Base-by-base conservation (phyloP, 371 early-diverging fungal species). In the Syncephalastrum monosporum region DNA sequence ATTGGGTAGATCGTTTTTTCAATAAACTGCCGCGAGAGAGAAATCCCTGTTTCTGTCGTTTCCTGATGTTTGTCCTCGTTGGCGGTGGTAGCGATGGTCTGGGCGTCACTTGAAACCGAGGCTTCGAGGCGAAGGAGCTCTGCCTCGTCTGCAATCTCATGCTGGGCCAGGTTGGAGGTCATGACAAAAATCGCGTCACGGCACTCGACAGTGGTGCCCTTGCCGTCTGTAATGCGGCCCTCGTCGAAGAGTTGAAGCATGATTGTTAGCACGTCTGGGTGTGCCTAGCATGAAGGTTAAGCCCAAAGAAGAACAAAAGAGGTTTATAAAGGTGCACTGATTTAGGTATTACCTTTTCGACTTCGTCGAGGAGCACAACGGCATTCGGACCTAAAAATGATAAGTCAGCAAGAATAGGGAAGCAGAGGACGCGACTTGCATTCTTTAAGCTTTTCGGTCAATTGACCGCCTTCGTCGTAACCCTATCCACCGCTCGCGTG, bases 181-280 rank as follows among this genome's bases (percentile, higher is more conserved):
- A 90, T 86, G 46, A 90, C 67, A 60, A 89, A 80, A 19, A 89
- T 86, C 5, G 87, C 87, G 60, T 88, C 88, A 38, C 81, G 69
- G 68, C 85, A 72, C 61, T 76, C 75, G 2, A 83, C 81, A 12
- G 84, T 83, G 5, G 78, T 74, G 4, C 81, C 83, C 56, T 76
- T 86, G n/a, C 89, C 88, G 68, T 90, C 90, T 1, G 83, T 84
- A 27, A 88, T 72, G 38, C 86, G 71, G 5, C 90, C 90, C 57
- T 90, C 90, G 61, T 90, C 90, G 50, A 90, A 82, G 7, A 90
- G 53, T 62, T 88, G 87, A 25, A 87, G 73, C 67, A 88, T 75
- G 38, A 88, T 64, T 21, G 85, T 86, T 10, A 85, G 52, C 13
- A 86, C 85, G 50, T 82, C 85, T 44, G 82, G 84, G 62, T 87